Base-by-base conservation (phyloP, 768 basidiomycete species). In the Leucosporidium yakuticum region DNA sequence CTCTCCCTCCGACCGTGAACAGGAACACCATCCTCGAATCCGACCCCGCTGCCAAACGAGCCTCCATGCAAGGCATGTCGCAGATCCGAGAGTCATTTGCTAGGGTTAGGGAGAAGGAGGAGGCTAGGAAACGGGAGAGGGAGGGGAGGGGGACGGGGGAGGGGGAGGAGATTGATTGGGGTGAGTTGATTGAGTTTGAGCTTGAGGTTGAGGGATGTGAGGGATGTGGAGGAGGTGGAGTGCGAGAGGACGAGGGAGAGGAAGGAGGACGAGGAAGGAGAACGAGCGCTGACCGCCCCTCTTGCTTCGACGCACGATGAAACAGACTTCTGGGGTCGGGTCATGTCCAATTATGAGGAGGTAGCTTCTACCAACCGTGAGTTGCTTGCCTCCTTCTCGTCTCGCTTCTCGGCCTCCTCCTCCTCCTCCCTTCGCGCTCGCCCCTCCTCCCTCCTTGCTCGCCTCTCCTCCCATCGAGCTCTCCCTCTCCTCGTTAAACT, bases 291-390 rank as follows among this genome's bases (percentile, higher is more conserved):
- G 56, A n/a, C 56, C 31, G 2, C 14, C 29, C 4, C 57, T 39
- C 23, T 8, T 14, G 36, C 15, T 31, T 6, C 19, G 23, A 29
- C 2, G 27, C 23, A n/a, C n/a, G 39, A 47, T 27, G 44, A 48
- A 3, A 31, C 29, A 32, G 90, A 89, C 73, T 96, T 98, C 80
- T 96, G 96, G 96, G 94, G 93, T 1, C 84, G 83, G 15, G 94
- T 99, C 4, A 88, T 97, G 77, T 65, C 31, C 87, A 92, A 97
- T 78, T 99, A 98, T 77, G 89, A 92, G 76, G 82, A 80, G 6
- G 95, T 93, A 65, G 96, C 96, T 19, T 48, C 59, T 53, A 68
- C 34, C 2, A 67, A 71, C n/a, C 69, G 73, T 67, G 34, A 17
- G 73, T 50, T 29, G 8, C 19, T 44, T 65, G 23, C 20, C 36